Evolutionary conservation across 2,329 filamentous ascomycete species (phyloP), one percentile per base, ranked within the genome.

Genomic region (Ophiostoma montium): DNA sequence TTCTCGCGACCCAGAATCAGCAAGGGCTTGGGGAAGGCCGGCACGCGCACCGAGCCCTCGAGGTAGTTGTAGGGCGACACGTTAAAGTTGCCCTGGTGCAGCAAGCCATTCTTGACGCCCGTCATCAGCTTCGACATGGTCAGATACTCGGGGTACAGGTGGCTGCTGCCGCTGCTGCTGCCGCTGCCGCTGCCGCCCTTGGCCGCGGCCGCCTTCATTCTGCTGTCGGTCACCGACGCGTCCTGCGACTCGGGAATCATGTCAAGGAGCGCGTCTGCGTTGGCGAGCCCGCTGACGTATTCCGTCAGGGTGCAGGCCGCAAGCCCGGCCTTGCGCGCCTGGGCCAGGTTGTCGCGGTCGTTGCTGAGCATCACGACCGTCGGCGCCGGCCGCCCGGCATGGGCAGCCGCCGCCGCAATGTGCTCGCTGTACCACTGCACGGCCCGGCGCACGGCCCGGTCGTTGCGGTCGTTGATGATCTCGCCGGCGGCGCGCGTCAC

Each of bases 1-100:
- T 94, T 95, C 60, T 98, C 92, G 53, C 92, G 78, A 12, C 92
- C 92, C 15, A 96, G 74, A 43, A 98, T 76, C 15, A 98, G 72
- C 30, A 98, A 75, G 1, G 88, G 76, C 59, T 92, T 94, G 52
- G 92, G 83, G 59, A 98, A 98, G 5, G 89, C 80, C 1, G 89
- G 80, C 1, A 94, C 88, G 58, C 90, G 83, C 54, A 96, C 84
- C 1, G 87, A 88, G 2, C 87, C 92, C 64, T 98, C 92, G 11
- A 98, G 73, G 59, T 96, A 98, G 68, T 98, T 98, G 72, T 96
- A 98, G 1, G 87, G 86, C 8, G 92, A 96, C 27, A 96, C 87
- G 60, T 89, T 95, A 70, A 95, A 98, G 21, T 86, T 82, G 7
- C 92, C 92, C 66, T 98, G 90, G 62, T 98, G 92, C 58, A 98